Base-by-base conservation (phyloP, 1,139 yeast species). In the Nakaseomyces sp. region DNA sequence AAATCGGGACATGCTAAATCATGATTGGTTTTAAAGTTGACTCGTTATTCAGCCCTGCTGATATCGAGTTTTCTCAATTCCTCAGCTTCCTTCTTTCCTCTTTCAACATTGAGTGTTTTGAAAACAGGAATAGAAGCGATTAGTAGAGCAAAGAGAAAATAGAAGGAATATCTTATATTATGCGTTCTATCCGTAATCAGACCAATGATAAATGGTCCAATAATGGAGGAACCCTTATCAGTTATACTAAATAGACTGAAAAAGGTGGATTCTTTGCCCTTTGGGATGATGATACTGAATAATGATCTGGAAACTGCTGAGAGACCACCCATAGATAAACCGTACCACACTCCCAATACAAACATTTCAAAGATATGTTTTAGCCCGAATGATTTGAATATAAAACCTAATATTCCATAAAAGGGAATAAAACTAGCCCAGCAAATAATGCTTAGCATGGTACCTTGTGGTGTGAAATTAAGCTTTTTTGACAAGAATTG, bases 231-330 rank as follows among this genome's bases (percentile, higher is more conserved):
- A 3, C 88, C 87, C 54, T 81, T 81, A 58, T 81, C 89, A 1
- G 89, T 81, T 35, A 81, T 77, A 28, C 82, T 74, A 59, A 76
- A 81, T 37, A 81, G 64, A 13, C 87, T 79, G 60, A 81, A 81
- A 56, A 81, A 81, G 3, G 80, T 75, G 2, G 81, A 75, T 53
- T 81, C 89, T 52, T 74, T 77, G 13, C 88, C 88, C 35, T 66
- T 69, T 16, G 89, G 89, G 39, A 81, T 79, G 43, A 81, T 68
- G 53, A 79, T 59, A 26, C 83, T 72, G 58, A 76, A 81, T 2
- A 79, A 66, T 1, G 86, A 76, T 41, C 88, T 69, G 22, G 84
- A 73, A 0, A 79, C 69, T 0, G 87, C 79, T 18, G 81, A 72
- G 16, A 81, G 61, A 0, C 86, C 85, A 19, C 89, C 89, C 29